phyloP scores from a whole-genome alignment of 805 yeast species.

The Wickerhamomyces pijperi region DNA sequence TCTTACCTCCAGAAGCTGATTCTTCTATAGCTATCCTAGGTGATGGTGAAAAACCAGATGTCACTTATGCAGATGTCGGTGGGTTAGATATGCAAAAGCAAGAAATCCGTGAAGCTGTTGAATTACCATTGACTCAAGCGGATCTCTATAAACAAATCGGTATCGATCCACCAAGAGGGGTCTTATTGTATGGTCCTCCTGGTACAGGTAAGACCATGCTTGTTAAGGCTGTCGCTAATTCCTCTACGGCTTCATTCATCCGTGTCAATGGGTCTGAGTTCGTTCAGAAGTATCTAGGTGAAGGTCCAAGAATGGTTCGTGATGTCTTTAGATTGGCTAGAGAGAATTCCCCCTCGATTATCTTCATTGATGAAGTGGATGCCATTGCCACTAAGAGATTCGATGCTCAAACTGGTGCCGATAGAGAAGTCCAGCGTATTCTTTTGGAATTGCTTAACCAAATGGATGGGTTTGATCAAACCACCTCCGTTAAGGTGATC shows the following conservation, averaged over 20 bases:
- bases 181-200: constrained; percentile 95
- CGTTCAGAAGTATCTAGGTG: constrained; percentile 96
- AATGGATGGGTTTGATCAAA: constrained; percentile 99
- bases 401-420: constrained; percentile 99
- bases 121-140: constrained; percentile 89
- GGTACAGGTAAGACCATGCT: constrained; percentile 99
- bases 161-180: constrained; percentile 98
- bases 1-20: constrained; percentile 97
- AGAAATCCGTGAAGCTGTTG: constrained; percentile 97
- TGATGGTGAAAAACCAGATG: constrained; percentile 86
- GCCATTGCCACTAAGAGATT: constrained; percentile 98
- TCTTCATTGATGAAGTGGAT: constrained; percentile 96
- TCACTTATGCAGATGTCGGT: constrained; percentile 95
- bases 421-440: constrained; percentile 97
- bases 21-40: constrained; percentile 92
- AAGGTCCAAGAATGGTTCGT: constrained; percentile 99
- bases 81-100: constrained; percentile 99
- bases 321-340: constrained; percentile 96
- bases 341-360: constrained; percentile 94
- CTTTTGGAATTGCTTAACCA: constrained; percentile 90
- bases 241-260: constrained; percentile 90
- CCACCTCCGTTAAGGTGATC: constrained; percentile 89
- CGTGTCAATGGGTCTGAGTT: constrained; percentile 97
- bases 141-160: constrained; percentile 96
- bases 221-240: constrained; percentile 97